Base-by-base conservation (phyloP, 1,284 basidiomycete species). In the Boletus hoseneyae region DNA sequence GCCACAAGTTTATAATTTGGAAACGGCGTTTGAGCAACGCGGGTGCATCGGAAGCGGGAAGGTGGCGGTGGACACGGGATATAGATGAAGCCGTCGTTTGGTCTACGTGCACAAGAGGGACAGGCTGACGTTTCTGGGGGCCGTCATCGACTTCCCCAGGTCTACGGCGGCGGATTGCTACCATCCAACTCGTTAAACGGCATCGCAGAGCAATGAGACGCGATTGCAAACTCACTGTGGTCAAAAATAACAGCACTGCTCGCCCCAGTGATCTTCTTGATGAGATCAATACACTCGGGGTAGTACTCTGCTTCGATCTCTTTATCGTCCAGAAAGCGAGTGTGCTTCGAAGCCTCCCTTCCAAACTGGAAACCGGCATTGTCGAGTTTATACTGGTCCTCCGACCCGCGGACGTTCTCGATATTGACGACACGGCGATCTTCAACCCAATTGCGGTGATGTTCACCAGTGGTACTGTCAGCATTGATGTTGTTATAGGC, bases 1-100 rank as follows among this genome's bases (percentile, higher is more conserved):
- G 69, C 80, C 80, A 82, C 51, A 81, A 63, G 60, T 81, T 80
- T 64, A 81, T 51, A 45, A 81, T 72, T 52, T 76, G 76, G 33
- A 75, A 81, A 32, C 84, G 79, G 1, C 60, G 61, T 44, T 64
- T 49, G 66, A 67, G 52, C 42, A 60, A 10, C 16, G 47, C 45
- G 0, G 73, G 73, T 0, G 71, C 79, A 25, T 81, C 77, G 3
- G 64, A 62, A 0, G 70, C 58, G 0, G 79, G 76, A 16, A 80
- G 73, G 56, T 84, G 82, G 8, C 76, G 72, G 36, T 71, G 70
- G 11, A 85, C 78, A 6, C 80, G 76, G 2, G 67, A 70, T 5
- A 65, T 61, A 16, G 80, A 70, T 0, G 80, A 75, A 6, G 63
- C 59, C 1, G 70, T 59, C 0, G 79, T 82, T 57, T 82, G 79